Conservation (phyloP, 441 rosid species). For the Melastoma candidum region DNA sequence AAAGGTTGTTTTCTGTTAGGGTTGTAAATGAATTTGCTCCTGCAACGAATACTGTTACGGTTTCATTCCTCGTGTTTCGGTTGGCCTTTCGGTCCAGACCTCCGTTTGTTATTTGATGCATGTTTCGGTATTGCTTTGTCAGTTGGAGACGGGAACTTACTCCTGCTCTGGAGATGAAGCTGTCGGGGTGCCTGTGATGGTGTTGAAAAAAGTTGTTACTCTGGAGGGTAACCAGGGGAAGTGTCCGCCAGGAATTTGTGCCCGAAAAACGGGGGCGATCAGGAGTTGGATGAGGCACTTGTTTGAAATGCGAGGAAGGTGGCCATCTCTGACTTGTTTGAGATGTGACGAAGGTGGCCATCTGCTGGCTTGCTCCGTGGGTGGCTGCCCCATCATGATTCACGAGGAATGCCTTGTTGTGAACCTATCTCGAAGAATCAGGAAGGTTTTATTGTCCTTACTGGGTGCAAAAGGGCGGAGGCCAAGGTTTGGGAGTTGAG, state of each 20-base stretch:
- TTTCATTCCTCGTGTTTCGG: too few relatives aligned
- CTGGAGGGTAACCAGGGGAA: neutral
- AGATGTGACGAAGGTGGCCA: conserved; percentile 22
- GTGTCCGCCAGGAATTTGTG: neutral
- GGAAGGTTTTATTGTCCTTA: conserved; percentile 52
- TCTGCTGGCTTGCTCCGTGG: conserved; percentile 29
- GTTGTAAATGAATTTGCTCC: too few relatives aligned
- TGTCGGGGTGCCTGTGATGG: neutral
- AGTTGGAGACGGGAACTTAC: too few relatives aligned
- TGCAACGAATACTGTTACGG: too few relatives aligned
- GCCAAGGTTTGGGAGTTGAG: conserved; percentile 19
- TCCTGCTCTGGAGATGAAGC: neutral
- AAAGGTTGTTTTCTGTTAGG: too few relatives aligned
- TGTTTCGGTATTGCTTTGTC: too few relatives aligned
- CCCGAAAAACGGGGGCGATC: conserved; percentile 1
- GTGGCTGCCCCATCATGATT: conserved; percentile 31
- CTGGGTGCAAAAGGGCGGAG: conserved; percentile 34
- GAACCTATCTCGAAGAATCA: conserved; percentile 25
- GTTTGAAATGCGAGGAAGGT: too few relatives aligned
- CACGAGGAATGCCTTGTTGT: conserved; percentile 29
- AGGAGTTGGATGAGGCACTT: conserved; percentile 11
- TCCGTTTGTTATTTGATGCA: too few relatives aligned
- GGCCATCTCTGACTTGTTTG: conserved; percentile 15
- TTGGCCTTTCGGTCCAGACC: too few relatives aligned
- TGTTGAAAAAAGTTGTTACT: neutral